Conservation (phyloP, 108 stramenopile genomes). For the Nitzschia sp. region DNA sequence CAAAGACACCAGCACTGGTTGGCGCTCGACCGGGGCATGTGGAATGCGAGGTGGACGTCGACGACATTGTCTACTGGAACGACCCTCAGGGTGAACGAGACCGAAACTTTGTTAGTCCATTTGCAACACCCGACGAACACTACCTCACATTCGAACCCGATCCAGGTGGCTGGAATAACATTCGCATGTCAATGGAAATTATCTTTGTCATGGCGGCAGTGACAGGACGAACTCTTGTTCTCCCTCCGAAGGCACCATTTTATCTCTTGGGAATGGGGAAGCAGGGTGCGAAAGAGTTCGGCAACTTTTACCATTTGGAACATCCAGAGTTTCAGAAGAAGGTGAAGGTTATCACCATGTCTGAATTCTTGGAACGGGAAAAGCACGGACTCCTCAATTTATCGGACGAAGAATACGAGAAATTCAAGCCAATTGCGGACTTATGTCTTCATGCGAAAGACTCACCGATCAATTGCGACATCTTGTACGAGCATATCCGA, state of each 20-base stretch:
- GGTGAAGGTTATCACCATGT: conserved; percentile 55
- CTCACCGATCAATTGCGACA: conserved; percentile 34
- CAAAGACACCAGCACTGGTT: conserved; percentile 70
- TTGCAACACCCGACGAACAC: conserved; percentile 20
- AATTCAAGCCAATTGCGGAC: conserved; percentile 33
- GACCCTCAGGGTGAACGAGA: conserved; percentile 69
- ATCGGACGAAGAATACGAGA: conserved; percentile 23
- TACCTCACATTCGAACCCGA: conserved; percentile 79
- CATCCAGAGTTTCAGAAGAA: conserved; percentile 34
- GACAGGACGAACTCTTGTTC: conserved; percentile 83
- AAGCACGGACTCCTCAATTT: conserved; percentile 20
- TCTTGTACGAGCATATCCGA: conserved; percentile 27
- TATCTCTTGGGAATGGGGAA: conserved; percentile 66
- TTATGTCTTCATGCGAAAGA: conserved; percentile 26
- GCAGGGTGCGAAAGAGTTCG: conserved; percentile 45
- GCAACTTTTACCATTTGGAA: conserved; percentile 47
- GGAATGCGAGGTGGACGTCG: conserved; percentile 67
- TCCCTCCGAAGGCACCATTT: conserved; percentile 82
- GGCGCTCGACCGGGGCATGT: conserved; percentile 73
- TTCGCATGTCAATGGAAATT: conserved; percentile 72
- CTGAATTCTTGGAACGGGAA: conserved; percentile 58
- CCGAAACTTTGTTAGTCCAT: conserved; percentile 55
- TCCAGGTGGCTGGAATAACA: conserved; percentile 77
- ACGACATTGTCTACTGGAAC: conserved; percentile 82
- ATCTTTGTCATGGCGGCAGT: conserved; percentile 77